These are phyloP conservation scores for Nicotiana tomentosiformis DNA, from an alignment of 257 asterid species.

Conservation along the genomic window DNA sequence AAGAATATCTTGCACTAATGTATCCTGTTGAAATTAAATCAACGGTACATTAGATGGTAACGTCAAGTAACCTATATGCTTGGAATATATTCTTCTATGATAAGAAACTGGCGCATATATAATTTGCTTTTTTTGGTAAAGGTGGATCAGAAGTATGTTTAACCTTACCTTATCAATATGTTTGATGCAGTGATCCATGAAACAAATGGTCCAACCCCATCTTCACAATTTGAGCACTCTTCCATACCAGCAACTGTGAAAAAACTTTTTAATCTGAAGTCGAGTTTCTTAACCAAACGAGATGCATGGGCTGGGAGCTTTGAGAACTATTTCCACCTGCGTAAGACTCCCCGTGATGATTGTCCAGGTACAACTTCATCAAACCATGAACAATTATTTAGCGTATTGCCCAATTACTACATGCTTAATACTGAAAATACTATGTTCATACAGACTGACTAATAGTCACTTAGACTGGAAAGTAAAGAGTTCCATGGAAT, in stretches of 20 bases:
- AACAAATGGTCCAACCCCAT: conserved; percentile 81
- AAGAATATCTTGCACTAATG: not conserved
- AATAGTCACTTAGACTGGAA: not conserved
- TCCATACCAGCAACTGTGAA: conserved; percentile 93
- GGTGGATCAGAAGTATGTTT: not conserved
- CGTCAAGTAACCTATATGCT: not conserved
- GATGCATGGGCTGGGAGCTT: conserved; percentile 99
- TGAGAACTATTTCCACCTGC: conserved; percentile 57
- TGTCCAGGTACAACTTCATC: conserved; percentile 59
- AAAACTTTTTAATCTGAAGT: conserved; percentile 73
- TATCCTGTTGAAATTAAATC: not conserved
- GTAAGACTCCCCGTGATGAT: conserved; percentile 82
- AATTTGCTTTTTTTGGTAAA: not conserved
- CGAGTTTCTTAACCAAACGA: conserved; percentile 85
- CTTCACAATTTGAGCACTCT: conserved; percentile 88
- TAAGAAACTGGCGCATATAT: not conserved
- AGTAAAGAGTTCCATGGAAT: not conserved
- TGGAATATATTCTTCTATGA: not conserved
- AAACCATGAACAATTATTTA: not conserved
- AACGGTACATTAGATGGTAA: not conserved
- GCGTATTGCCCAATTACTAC: not conserved
- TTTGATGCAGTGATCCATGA: conserved; percentile 72
- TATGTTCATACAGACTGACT: not conserved
- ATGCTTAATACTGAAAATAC: not conserved
- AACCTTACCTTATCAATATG: conserved; percentile 4